A percentile compares a stretch with the other conserved stretches of the same genome.
phyloP scores from a whole-genome alignment of 2,329 filamentous ascomycete species.

The Hymenoscyphus scutula region DNA sequence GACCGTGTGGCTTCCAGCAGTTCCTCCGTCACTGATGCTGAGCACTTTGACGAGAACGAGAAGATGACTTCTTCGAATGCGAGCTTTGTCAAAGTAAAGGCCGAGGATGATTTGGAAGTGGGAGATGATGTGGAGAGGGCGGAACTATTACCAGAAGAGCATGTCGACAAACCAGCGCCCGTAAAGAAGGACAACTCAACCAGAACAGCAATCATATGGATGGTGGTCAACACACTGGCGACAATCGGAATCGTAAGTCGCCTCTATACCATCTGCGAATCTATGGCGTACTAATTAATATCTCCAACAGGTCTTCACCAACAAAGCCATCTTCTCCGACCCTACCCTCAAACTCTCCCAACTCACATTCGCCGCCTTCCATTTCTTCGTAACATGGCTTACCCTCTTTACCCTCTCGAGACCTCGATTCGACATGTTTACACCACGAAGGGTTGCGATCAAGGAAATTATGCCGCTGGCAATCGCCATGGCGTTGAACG shows the following conservation, averaged over 20 bases:
- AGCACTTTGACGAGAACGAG: slow-evolving; percentile 32
- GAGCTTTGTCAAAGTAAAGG: slow-evolving; percentile 29
- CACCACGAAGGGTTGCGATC: slow-evolving; percentile 53
- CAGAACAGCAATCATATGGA: slow-evolving; percentile 50
- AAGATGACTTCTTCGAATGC: slow-evolving; percentile 26
- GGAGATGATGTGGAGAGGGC: slow-evolving; percentile 42
- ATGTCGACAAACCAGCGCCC: slow-evolving; percentile 33
- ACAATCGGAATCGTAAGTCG: slow-evolving; percentile 59
- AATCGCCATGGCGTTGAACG: slow-evolving; percentile 65
- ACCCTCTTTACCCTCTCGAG: slow-evolving; percentile 62
- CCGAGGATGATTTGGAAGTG: slow-evolving; percentile 40
- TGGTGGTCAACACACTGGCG: slow-evolving; percentile 58
- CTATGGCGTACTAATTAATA: neutral
- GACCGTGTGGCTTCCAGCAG: slow-evolving; percentile 30
- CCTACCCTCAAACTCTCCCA: slow-evolving; percentile 59
- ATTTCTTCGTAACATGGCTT: slow-evolving; percentile 64
- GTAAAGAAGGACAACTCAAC: slow-evolving; percentile 36
- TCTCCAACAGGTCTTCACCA: slow-evolving; percentile 53
- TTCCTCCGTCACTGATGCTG: slow-evolving; percentile 31
- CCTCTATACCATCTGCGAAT: neutral
- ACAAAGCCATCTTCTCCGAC: slow-evolving; percentile 68
- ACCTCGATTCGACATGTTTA: slow-evolving; percentile 57
- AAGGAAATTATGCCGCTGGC: slow-evolving; percentile 62
- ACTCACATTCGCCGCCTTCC: slow-evolving; percentile 65
- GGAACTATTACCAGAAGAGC: slow-evolving; percentile 40